A percentile compares a stretch with the other conserved stretches of the same genome.
Conservation (phyloP, 768 basidiomycete species). For the Agaricus bisporus region DNA sequence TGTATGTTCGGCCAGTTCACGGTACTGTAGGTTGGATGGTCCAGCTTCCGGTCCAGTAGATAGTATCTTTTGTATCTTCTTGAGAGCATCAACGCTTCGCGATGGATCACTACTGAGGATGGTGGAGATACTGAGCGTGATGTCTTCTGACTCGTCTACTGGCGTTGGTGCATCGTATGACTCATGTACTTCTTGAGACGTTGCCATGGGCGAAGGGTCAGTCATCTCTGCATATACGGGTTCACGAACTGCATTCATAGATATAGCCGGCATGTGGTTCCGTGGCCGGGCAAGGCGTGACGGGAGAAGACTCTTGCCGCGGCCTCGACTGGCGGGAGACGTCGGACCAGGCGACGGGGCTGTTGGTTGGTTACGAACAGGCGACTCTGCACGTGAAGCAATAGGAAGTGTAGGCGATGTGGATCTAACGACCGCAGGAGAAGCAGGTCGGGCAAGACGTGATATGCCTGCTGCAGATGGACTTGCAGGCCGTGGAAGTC, state of each 20-base stretch:
- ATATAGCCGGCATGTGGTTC: constrained; percentile 31
- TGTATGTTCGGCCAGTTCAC: constrained; percentile 71
- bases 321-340: constrained; percentile 40
- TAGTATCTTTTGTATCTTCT: constrained; percentile 86
- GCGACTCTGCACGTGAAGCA: constrained; percentile 35
- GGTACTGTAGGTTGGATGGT: constrained; percentile 62
- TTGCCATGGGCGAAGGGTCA: constrained; percentile 1
- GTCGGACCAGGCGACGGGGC: constrained; percentile 24
- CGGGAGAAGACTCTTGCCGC: constrained; percentile 66
- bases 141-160: constrained; percentile 44
- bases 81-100: constrained; percentile 88
- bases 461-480: constrained; percentile 26
- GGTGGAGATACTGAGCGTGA: constrained; percentile 79
- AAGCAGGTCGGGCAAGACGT: constrained; percentile 38
- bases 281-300: constrained; percentile 70
- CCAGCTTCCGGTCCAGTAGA: constrained; percentile 71
- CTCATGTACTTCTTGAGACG: background rate
- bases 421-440: constrained; percentile 38
- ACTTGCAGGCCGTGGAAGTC: constrained; percentile 27
- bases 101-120: constrained; percentile 83
- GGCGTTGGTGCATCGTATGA: constrained; percentile 25
- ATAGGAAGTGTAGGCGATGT: constrained; percentile 35
- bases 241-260: background rate
- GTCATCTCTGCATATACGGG: constrained; percentile 22
- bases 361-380: constrained; percentile 25